These are phyloP conservation scores for Aristolochia contorta DNA, from an alignment of 164 flowering plant genomes.

Conservation along the genomic window DNA sequence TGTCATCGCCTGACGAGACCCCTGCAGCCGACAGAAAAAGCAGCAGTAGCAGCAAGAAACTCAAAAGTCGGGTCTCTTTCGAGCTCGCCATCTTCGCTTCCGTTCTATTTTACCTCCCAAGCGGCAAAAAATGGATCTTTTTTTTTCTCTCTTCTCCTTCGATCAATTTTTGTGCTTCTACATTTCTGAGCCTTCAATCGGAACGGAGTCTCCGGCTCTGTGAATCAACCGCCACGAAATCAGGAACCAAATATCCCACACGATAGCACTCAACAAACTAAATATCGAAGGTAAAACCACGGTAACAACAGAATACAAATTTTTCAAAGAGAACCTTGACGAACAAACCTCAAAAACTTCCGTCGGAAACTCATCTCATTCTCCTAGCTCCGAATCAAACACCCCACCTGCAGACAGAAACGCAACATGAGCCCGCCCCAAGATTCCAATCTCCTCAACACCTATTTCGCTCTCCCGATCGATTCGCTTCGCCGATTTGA, in stretches of 20 bases:
- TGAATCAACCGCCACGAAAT: neutral
- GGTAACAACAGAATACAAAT: too few relatives aligned
- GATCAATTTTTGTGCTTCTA: neutral
- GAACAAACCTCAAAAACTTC: too few relatives aligned
- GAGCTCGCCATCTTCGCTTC: neutral
- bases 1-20: conserved; percentile 12
- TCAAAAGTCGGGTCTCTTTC: neutral
- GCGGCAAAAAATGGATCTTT: neutral
- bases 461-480: too few relatives aligned
- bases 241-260: neutral
- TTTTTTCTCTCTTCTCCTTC: neutral
- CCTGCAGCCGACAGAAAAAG: neutral
- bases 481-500: too few relatives aligned
- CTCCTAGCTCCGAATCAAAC: too few relatives aligned
- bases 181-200: conserved; percentile 1
- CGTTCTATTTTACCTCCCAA: neutral
- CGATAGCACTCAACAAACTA: too few relatives aligned
- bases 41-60: neutral
- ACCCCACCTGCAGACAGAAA: too few relatives aligned
- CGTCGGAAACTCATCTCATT: too few relatives aligned
- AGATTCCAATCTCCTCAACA: too few relatives aligned
- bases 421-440: too few relatives aligned
- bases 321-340: too few relatives aligned
- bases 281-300: too few relatives aligned
- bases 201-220: neutral